Base-by-base conservation (phyloP, 441 rosid species). In the Dalechampia spathulata region DNA sequence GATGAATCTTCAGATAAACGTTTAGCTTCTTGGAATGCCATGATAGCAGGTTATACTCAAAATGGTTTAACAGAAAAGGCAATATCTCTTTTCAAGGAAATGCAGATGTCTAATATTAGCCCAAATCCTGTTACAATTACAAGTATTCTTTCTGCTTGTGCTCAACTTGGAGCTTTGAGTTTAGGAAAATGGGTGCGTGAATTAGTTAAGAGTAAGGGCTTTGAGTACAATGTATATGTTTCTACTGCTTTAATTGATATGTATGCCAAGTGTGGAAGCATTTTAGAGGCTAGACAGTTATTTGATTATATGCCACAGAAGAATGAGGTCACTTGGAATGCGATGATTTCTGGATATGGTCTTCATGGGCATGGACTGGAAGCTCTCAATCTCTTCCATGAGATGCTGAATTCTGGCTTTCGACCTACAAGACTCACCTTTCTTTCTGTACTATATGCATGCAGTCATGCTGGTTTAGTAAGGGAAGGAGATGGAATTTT, bases 201-300 rank as follows among this genome's bases (percentile, higher is more conserved):
- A 52, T 62, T 87, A 60, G 75, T 81, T 20, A 79, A 63, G 62
- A 70, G 59, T 60, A 71, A 72, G 55, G 75, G 60, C 15, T 78
- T 85, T 58, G 79, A 73, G 72, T 57, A 79, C 52, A 85, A 81
- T 74, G 56, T 85, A 52, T 85, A 62, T 69, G 88, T 87, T 28
- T 77, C 91, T 43, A 85, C 90, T 20, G 88, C 90, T 65, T 65
- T 87, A 66, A 75, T 87, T 27, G 93, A 79, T 66, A 87, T 85
- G 96, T 81, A 85, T 69, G 86, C 93, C 2, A 87, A 87, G 66
- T 85, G 96, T 45, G 93, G 96, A 55, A 85, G 79, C 76, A 76
- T 83, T 55, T 73, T 6, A 13, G 85, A 79, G 75, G 88, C 96
- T 53, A 78, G 75, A 10, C 52, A 48, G 44, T 66, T 85, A 66